Percentiles rank a stretch among this genome's conserved stretches.
Evolutionary conservation across 129 eudicot species (phyloP).

Genomic region (Centrapalus pauciflorus): DNA sequence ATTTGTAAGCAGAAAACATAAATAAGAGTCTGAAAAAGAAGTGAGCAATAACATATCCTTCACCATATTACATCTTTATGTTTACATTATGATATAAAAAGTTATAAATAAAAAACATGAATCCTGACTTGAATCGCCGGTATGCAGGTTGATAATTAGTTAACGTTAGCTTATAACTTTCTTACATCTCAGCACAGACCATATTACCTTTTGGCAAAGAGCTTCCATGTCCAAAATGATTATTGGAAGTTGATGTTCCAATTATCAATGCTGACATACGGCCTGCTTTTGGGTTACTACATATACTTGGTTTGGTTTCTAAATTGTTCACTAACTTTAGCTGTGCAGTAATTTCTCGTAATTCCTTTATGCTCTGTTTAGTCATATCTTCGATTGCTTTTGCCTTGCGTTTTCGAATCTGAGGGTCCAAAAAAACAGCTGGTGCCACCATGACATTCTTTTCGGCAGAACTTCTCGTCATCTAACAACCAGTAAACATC

Average conservation of each 20-base stretch:
- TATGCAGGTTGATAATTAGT: background rate
- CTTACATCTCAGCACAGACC: background rate
- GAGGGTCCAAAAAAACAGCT: slow-evolving; percentile 23
- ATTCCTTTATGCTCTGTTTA: slow-evolving; percentile 38
- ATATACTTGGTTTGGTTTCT: slow-evolving; percentile 19
- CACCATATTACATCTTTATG: no score
- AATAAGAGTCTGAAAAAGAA: slow-evolving; percentile 3
- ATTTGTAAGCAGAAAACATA: background rate
- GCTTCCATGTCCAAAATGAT: slow-evolving; percentile 1
- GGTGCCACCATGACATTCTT: slow-evolving; percentile 40
- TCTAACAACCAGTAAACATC: slow-evolving; percentile 32
- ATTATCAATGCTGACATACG: slow-evolving; percentile 13
- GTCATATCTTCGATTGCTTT: slow-evolving; percentile 33
- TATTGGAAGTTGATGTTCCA: slow-evolving; percentile 13
- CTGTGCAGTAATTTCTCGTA: slow-evolving; percentile 32
- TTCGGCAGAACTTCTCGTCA: slow-evolving; percentile 20
- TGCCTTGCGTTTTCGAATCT: slow-evolving; percentile 25
- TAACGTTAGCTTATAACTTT: background rate
- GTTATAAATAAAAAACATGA: background rate
- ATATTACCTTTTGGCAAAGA: slow-evolving; percentile 18
- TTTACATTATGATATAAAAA: background rate
- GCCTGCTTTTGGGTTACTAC: slow-evolving; percentile 3
- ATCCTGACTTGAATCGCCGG: no score
- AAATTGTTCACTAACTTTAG: slow-evolving; percentile 12
- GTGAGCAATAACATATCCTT: slow-evolving; percentile 1